Percentiles rank a stretch among this genome's conserved stretches.
Evolutionary conservation across 768 basidiomycete species (phyloP).

Genomic region (Leucosporidium scottii): DNA sequence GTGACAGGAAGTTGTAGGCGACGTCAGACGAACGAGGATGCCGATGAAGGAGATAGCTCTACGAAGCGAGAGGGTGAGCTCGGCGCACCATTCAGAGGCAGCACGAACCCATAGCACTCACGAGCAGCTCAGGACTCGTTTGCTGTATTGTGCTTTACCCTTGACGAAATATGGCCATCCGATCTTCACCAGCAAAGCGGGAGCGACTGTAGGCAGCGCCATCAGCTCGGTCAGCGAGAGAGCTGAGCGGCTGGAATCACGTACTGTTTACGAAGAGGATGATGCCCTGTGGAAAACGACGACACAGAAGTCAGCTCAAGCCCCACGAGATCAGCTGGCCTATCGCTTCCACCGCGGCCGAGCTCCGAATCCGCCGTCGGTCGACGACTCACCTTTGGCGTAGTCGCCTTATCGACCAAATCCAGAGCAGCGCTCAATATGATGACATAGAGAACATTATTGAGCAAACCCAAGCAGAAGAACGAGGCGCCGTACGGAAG

Average conservation of each 20-base stretch:
- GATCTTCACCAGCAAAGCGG: conserved; percentile 75
- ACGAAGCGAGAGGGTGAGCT: too few species aligned
- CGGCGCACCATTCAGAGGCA: too few species aligned
- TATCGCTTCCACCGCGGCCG: neutral
- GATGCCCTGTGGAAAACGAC: conserved; percentile 51
- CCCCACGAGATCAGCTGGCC: neutral
- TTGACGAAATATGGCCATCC: conserved; percentile 87
- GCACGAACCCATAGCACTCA: too few species aligned
- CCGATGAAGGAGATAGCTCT: conserved; percentile 61
- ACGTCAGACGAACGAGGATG: conserved; percentile 63
- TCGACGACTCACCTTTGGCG: conserved; percentile 70
- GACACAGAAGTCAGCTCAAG: neutral
- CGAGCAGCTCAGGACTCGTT: conserved; percentile 68
- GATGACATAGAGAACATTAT: conserved; percentile 62
- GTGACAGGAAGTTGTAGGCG: too few species aligned
- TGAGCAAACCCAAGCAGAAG: conserved; percentile 35
- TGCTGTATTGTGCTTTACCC: conserved; percentile 73
- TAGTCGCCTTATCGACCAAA: conserved; percentile 51
- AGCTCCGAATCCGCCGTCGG: neutral
- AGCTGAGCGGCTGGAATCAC: too few species aligned
- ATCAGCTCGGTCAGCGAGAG: too few species aligned
- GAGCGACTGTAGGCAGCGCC: conserved; percentile 49
- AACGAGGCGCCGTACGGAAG: conserved; percentile 11
- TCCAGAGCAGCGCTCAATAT: conserved; percentile 94
- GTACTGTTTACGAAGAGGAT: conserved; percentile 82